Evolutionary conservation across 257 asterid genomes (phyloP).

Genomic region (Ocimum tenuiflorum): DNA sequence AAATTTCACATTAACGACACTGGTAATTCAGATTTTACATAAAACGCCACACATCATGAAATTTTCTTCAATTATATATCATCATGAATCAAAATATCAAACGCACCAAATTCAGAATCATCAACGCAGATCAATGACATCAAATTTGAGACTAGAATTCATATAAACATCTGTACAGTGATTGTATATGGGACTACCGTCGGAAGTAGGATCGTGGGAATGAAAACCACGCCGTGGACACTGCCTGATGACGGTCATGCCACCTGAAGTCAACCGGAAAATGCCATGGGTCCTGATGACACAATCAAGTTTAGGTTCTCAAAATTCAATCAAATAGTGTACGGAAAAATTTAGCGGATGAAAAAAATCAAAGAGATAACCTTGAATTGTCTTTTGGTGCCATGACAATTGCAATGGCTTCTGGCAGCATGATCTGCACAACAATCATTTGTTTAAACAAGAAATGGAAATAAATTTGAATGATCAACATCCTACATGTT

Average conservation of each 20-base stretch:
- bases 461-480: not conserved
- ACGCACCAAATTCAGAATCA: constrained; percentile 1
- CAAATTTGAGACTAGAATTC: constrained; percentile 67
- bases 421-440: constrained; percentile 89
- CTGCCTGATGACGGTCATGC: constrained; percentile 82
- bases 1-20: not conserved
- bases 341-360: not conserved
- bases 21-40: not conserved
- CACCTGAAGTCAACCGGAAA: constrained; percentile 84
- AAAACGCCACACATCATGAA: not conserved
- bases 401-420: constrained; percentile 93
- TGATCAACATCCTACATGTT: not conserved
- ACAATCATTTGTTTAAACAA: constrained; percentile 7
- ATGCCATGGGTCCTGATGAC: constrained; percentile 71
- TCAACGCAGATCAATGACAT: constrained; percentile 85
- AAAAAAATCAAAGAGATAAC: constrained; percentile 25
- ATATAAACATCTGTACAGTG: constrained; percentile 93
- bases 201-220: constrained; percentile 79
- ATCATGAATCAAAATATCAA: constrained; percentile 14
- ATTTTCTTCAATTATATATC: constrained; percentile 9
- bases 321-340: not conserved
- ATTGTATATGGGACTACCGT: constrained; percentile 85
- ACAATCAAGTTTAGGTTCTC: not conserved
- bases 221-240: constrained; percentile 95
- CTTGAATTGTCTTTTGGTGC: constrained; percentile 82